Base-by-base conservation (phyloP, 2,329 filamentous ascomycete species). In the Keithomyces neogunnii region DNA sequence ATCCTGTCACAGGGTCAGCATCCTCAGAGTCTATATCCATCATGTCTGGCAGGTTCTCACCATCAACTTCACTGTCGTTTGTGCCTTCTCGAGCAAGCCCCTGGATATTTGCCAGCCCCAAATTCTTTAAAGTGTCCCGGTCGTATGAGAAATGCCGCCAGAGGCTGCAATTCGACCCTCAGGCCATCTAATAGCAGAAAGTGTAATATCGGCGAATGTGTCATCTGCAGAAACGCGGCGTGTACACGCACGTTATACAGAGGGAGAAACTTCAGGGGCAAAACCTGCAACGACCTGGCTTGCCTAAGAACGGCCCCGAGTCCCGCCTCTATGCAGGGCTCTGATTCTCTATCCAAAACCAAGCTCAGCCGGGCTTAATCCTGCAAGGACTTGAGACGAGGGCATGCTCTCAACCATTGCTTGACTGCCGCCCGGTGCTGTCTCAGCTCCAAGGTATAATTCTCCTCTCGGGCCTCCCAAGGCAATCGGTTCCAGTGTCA, bases 261-360 rank as follows among this genome's bases (percentile, higher is more conserved):
- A 8, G 39, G 30, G 2, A 50, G 48, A 2, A 56, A 56, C 42
- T 62, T 51, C 3, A 63, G 38, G 7, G 53, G 52, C n/a, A 63
- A 33, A 8, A 51, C 35, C 26, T 8, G 31, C 28, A 48, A 28
- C 19, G 19, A 19, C 3, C 10, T 32, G 35, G 47, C 31, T 10
- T 40, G 6, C 11, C 29, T 19, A 29, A 40, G 35, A 6, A 40
- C n/a, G 3, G 26, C 30, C 26, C 5, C 8, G 35, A 48, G 11
- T 6, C 30, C 47, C 3, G 31, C 4, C 26, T 32, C 35, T 13
- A 48, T n/a, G n/a, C 2, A 4, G 7, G 5, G 19, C 10, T 42
- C 29, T 19, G 9, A 10, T 3, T 30, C 31, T 30, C 47, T 9
- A 31, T 48, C 35, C 36, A 40, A 48, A 3, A 48, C 47, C 10